Evolutionary conservation across 805 yeast species (phyloP).

Genomic region (Nakazawaea pomicola): DNA sequence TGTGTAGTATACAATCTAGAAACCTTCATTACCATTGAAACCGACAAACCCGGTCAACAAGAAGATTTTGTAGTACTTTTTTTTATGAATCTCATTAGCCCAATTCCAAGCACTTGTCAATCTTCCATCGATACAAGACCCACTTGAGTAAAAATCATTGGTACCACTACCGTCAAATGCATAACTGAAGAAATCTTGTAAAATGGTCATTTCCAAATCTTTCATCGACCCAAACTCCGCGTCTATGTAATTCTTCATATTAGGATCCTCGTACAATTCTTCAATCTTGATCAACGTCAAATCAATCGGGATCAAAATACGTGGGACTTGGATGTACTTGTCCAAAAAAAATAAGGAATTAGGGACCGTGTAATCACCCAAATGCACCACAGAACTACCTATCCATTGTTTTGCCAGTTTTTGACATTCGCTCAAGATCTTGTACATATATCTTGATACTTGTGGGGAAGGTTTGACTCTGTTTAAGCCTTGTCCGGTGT

Average conservation of each 20-base stretch:
- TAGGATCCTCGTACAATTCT: conserved; percentile 43
- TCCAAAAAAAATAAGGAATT: conserved; percentile 76
- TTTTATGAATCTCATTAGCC: conserved; percentile 65
- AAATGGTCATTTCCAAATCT: conserved; percentile 42
- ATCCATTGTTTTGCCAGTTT: conserved; percentile 63
- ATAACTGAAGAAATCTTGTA: conserved; percentile 49
- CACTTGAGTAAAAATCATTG: conserved; percentile 78
- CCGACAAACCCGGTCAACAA: conserved; percentile 68
- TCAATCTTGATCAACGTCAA: conserved; percentile 52
- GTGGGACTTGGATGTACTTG: conserved; percentile 76
- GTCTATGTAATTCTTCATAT: conserved; percentile 45
- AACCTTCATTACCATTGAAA: conserved; percentile 69
- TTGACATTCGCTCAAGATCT: conserved; percentile 62
- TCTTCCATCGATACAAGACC: conserved; percentile 81
- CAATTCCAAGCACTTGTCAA: conserved; percentile 81
- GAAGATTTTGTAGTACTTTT: conserved; percentile 57
- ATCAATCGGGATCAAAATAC: conserved; percentile 70
- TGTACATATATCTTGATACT: conserved; percentile 65
- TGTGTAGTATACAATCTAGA: too few relatives aligned
- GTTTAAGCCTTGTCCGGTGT: conserved; percentile 80
- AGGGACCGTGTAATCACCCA: conserved; percentile 83
- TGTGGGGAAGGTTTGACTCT: conserved; percentile 72
- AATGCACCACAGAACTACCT: conserved; percentile 74
- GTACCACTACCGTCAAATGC: conserved; percentile 81
- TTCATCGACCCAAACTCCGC: conserved; percentile 53